These are phyloP conservation scores for Russula abietina DNA, from an alignment of 768 basidiomycete genomes.

Conservation along the genomic window DNA sequence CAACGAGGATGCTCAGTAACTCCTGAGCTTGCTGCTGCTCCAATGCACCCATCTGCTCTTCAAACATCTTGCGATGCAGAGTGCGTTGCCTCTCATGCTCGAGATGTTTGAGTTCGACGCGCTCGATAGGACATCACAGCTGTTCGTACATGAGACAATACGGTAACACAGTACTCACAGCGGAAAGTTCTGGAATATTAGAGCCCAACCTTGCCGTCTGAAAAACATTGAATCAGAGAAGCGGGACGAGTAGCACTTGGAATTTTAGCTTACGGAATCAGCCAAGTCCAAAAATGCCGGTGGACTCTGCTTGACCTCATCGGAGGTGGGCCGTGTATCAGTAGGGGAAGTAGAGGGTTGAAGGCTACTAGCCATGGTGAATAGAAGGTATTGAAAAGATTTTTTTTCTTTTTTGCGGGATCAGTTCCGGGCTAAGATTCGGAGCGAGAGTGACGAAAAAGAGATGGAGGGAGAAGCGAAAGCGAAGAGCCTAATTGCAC, in stretches of 20 bases:
- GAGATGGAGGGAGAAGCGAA: constrained; percentile 39
- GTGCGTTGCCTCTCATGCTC: constrained; percentile 86
- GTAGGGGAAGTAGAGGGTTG: constrained; percentile 67
- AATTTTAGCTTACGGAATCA: constrained; percentile 66
- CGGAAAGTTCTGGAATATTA: constrained; percentile 82
- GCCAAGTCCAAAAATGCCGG: constrained; percentile 92
- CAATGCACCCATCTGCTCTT: constrained; percentile 92
- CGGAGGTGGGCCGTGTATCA: constrained; percentile 63
- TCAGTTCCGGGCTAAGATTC: constrained; percentile 44
- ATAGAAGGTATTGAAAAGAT: constrained; percentile 32
- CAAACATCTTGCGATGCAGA: constrained; percentile 84
- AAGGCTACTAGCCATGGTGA: constrained; percentile 62
- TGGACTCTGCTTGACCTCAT: constrained; percentile 78
- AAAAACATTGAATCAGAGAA: constrained; percentile 17
- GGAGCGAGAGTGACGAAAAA: constrained; percentile 38
- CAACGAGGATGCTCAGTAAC: constrained; percentile 68
- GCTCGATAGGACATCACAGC: constrained; percentile 37
- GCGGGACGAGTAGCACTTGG: constrained; percentile 16
- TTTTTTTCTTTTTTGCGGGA: constrained; percentile 42
- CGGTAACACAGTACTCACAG: constrained; percentile 46
- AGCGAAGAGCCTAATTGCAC: constrained; percentile 53
- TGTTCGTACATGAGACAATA: constrained; percentile 11
- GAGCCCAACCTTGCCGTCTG: constrained; percentile 79
- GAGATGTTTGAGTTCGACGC: constrained; percentile 83
- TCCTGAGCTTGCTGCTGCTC: constrained; percentile 89